Percentiles rank a stretch among this genome's conserved stretches.
Conservation (phyloP, 2,329 filamentous ascomycete genomes). For the Fusarium protoensiforme region DNA sequence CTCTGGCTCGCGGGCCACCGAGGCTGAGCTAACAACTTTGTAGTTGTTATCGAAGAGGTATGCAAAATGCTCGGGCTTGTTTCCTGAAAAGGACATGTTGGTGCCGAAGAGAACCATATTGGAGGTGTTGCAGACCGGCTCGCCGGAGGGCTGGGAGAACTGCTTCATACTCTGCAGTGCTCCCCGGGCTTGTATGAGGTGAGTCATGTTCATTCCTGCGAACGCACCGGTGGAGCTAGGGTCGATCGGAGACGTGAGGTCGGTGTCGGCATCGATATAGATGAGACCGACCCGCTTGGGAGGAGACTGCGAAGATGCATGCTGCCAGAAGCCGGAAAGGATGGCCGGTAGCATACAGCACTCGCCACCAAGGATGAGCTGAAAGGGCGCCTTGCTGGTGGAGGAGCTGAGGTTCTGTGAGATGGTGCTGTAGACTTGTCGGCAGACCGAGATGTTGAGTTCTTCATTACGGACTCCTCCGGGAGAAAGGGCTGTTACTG, state of each 20-base stretch:
- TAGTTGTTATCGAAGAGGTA: constrained; percentile 37
- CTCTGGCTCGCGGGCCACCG: constrained; percentile 19
- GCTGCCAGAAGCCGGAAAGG: constrained; percentile 23
- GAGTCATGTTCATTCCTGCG: constrained; percentile 37
- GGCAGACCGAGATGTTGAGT: constrained; percentile 28
- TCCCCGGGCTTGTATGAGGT: constrained; percentile 18
- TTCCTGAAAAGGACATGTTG: constrained; percentile 31
- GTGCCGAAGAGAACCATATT: constrained; percentile 37
- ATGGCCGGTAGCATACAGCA: constrained; percentile 33
- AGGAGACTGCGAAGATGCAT: not conserved
- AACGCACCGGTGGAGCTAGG: constrained; percentile 29
- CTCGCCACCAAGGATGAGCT: constrained; percentile 33
- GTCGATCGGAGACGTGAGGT: constrained; percentile 30
- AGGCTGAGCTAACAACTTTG: constrained; percentile 31
- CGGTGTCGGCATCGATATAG: constrained; percentile 39
- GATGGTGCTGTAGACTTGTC: constrained; percentile 8
- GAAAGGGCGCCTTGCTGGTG: not conserved
- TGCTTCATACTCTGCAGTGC: constrained; percentile 26
- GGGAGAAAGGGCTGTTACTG: not conserved
- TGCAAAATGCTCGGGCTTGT: constrained; percentile 33
- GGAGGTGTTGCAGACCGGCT: constrained; percentile 27
- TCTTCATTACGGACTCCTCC: constrained; percentile 26
- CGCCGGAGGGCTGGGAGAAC: constrained; percentile 27
- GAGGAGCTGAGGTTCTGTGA: not conserved
- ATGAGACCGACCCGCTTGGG: constrained; percentile 26